Conservation (phyloP, 441 rosid genomes). For the Croton setiger region DNA sequence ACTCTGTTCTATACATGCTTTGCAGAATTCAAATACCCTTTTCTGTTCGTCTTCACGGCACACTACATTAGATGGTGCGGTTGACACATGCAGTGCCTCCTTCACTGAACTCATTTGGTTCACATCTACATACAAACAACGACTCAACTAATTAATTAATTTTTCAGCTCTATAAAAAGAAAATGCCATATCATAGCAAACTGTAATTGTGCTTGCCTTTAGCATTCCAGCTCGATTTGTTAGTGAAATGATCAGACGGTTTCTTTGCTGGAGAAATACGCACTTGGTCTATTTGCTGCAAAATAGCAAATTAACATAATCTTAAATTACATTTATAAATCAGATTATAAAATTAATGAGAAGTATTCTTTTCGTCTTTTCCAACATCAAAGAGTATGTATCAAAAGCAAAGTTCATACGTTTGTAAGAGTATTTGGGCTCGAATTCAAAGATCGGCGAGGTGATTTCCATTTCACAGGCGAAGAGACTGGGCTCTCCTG, state of each 20-base stretch:
- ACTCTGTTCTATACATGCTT: slow-evolving; percentile 42
- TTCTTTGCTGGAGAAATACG: slow-evolving; percentile 29
- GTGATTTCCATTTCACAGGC: slow-evolving; percentile 50
- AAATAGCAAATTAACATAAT: too few species aligned
- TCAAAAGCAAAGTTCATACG: slow-evolving; percentile 28
- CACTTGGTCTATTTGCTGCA: slow-evolving; percentile 39
- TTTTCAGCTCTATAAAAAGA: too few species aligned
- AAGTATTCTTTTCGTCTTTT: too few species aligned
- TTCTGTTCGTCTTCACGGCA: slow-evolving; percentile 71
- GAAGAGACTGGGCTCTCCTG: slow-evolving; percentile 23
- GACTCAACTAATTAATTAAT: too few species aligned
- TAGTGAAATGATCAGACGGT: slow-evolving; percentile 17
- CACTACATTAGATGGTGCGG: slow-evolving; percentile 49
- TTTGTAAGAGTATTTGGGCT: slow-evolving; percentile 26
- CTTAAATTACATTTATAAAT: too few species aligned
- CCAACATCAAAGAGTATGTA: too few species aligned
- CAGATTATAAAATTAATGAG: too few species aligned
- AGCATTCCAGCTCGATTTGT: slow-evolving; percentile 51
- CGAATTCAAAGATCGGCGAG: slow-evolving; percentile 46
- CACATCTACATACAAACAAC: too few species aligned
- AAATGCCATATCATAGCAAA: too few species aligned
- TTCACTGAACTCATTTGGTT: slow-evolving; percentile 37
- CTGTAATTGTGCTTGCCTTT: too few species aligned
- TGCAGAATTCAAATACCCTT: slow-evolving; percentile 59
- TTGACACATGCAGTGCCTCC: slow-evolving; percentile 28